phyloP scores from a whole-genome alignment of 2,329 filamentous ascomycete species.

The Lachnellula arida region DNA sequence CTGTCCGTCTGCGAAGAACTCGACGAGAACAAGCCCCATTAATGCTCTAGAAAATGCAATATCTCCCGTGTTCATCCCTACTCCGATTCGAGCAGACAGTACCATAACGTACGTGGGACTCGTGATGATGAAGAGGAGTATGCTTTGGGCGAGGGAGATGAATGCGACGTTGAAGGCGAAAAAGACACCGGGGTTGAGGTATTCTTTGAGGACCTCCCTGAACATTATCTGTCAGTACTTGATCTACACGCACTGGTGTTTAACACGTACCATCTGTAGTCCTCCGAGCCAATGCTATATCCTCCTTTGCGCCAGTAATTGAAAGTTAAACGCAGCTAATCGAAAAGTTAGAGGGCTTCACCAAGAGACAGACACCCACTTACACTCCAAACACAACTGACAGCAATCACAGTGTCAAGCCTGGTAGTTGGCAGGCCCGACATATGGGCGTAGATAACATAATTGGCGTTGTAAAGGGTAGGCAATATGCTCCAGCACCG shows the following conservation, averaged over 20 bases:
- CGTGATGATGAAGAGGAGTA: slow-evolving; percentile 75
- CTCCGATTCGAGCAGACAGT: slow-evolving; percentile 62
- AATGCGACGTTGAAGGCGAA: slow-evolving; percentile 86
- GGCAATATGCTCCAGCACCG: slow-evolving; percentile 88
- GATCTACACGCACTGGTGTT: not conserved
- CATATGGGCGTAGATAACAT: slow-evolving; percentile 74
- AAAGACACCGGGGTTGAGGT: slow-evolving; percentile 59
- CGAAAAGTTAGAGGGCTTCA: slow-evolving; percentile 5
- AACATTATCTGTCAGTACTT: slow-evolving; percentile 3
- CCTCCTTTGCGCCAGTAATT: slow-evolving; percentile 98
- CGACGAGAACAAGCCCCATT: slow-evolving; percentile 54
- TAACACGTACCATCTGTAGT: slow-evolving; percentile 72
- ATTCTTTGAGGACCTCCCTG: slow-evolving; percentile 66
- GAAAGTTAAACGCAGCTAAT: slow-evolving; percentile 74
- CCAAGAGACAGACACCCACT: slow-evolving; percentile 30
- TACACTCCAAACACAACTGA: slow-evolving; percentile 76
- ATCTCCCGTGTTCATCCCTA: slow-evolving; percentile 49
- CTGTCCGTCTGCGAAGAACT: slow-evolving; percentile 84
- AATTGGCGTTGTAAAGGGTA: slow-evolving; percentile 80
- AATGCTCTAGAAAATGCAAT: slow-evolving; percentile 50
- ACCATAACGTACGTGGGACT: slow-evolving; percentile 81
- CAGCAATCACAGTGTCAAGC: slow-evolving; percentile 66
- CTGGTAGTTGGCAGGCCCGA: slow-evolving; percentile 65
- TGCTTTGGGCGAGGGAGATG: slow-evolving; percentile 77
- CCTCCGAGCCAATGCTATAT: slow-evolving; percentile 82